These are phyloP conservation scores for Nigrograna mackinnonii DNA, from an alignment of 2,329 filamentous ascomycete genomes.

Conservation along the genomic window DNA sequence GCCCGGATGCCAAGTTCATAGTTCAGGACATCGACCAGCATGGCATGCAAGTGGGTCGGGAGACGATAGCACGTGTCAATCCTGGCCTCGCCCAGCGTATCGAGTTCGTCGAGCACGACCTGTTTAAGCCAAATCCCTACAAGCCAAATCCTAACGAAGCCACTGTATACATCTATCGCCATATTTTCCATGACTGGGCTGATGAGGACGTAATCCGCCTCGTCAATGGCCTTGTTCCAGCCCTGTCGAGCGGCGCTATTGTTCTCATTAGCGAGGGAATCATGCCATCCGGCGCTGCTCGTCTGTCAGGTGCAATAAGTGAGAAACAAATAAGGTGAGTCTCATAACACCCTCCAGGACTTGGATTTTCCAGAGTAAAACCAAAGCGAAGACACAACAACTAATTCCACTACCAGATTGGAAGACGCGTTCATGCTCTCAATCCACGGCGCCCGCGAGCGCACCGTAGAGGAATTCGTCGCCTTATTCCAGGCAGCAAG, in stretches of 20 bases:
- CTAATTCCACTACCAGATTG: no score
- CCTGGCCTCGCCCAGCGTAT: neutral
- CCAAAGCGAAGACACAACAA: no score
- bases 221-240: neutral
- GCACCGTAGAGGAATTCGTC: no score
- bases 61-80: neutral
- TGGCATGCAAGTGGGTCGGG: neutral
- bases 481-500: no score
- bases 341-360: no score
- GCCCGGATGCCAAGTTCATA: neutral
- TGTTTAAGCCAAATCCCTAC: neutral
- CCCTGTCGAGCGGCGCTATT: neutral
- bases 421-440: no score
- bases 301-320: neutral
- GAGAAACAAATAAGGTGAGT: slow-evolving; percentile 1
- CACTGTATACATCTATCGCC: neutral
- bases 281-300: neutral
- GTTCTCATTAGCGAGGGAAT: slow-evolving; percentile 1
- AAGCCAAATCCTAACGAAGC: no score
- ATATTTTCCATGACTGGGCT: neutral
- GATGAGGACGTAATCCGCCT: neutral
- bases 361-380: no score
- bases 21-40: neutral
- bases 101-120: neutral
- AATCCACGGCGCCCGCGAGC: no score